These are phyloP conservation scores for Panaeolus cyanescens DNA, from an alignment of 768 basidiomycete species.

Conservation along the genomic window DNA sequence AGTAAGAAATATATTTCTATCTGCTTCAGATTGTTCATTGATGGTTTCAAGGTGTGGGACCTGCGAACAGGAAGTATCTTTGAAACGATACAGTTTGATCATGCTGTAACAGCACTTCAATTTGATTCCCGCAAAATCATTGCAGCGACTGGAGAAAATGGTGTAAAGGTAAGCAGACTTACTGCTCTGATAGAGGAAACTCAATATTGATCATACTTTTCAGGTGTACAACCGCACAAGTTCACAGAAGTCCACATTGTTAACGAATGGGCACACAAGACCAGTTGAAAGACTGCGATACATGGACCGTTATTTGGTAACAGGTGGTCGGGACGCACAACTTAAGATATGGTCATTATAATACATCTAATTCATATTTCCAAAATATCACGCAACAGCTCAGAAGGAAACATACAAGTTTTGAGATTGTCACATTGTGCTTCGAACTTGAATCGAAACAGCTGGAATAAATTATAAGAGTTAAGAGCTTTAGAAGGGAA, in stretches of 20 bases:
- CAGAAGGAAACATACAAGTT: no score
- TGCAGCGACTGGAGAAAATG: slow-evolving; percentile 91
- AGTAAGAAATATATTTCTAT: slow-evolving; percentile 44
- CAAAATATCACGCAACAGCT: no score
- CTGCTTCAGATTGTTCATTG: slow-evolving; percentile 2
- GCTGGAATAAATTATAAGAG: no score
- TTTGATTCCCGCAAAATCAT: slow-evolving; percentile 95
- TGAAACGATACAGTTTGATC: slow-evolving; percentile 90
- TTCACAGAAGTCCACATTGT: slow-evolving; percentile 80
- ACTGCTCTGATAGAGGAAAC: no score
- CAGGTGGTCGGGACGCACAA: slow-evolving; percentile 83
- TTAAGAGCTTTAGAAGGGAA: no score
- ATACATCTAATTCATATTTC: slow-evolving; percentile 6
- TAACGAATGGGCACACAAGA: slow-evolving; percentile 91
- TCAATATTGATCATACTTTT: slow-evolving; percentile 1
- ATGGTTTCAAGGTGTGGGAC: slow-evolving; percentile 84
- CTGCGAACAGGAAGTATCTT: slow-evolving; percentile 85
- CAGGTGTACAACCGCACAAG: slow-evolving; percentile 96
- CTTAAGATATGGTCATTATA: slow-evolving; percentile 95
- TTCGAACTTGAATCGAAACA: background rate
- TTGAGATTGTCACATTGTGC: no score
- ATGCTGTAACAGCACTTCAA: slow-evolving; percentile 87
- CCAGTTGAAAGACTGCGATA: slow-evolving; percentile 89
- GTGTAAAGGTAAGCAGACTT: slow-evolving; percentile 66
- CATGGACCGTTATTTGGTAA: slow-evolving; percentile 94